Conservation (phyloP, 495 filamentous ascomycete species). For the Aspergillus diversus region DNA sequence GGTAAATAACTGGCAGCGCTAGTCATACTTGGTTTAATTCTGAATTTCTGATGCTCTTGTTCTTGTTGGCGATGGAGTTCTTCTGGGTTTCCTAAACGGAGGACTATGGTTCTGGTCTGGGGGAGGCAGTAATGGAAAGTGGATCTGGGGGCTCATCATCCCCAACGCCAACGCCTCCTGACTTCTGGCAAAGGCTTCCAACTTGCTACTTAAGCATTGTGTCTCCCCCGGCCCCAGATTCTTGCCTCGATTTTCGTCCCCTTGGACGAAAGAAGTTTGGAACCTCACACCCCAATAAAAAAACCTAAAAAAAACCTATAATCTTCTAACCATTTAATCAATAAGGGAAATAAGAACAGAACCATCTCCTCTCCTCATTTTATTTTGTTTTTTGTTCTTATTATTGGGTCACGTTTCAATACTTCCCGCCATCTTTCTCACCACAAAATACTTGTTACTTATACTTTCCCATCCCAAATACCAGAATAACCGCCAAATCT, state of each 20-base stretch:
- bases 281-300: constrained; percentile 16
- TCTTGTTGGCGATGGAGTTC: constrained; percentile 19
- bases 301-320: constrained; percentile 20
- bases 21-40: constrained; percentile 6
- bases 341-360: constrained; percentile 21
- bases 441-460: constrained; percentile 5
- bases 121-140: constrained; percentile 31
- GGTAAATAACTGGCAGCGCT: constrained; percentile 17
- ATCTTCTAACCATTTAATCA: constrained; percentile 15
- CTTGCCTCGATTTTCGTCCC: constrained; percentile 25
- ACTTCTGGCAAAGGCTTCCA: constrained; percentile 15
- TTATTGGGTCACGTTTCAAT: constrained; percentile 11
- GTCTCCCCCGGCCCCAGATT: constrained; percentile 27
- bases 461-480: not conserved
- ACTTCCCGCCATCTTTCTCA: constrained; percentile 4
- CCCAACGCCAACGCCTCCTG: constrained; percentile 32
- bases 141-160: constrained; percentile 35
- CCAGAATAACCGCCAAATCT: not conserved
- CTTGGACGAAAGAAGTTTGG: constrained; percentile 27
- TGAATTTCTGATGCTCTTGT: constrained; percentile 12
- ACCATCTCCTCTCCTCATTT: constrained; percentile 36
- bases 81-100: constrained; percentile 17
- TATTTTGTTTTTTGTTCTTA: constrained; percentile 4
- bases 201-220: constrained; percentile 29
- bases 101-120: constrained; percentile 30